Evolutionary conservation across 2,329 filamentous ascomycete genomes (phyloP).

Genomic region (Rhinocladiella mackenziei): DNA sequence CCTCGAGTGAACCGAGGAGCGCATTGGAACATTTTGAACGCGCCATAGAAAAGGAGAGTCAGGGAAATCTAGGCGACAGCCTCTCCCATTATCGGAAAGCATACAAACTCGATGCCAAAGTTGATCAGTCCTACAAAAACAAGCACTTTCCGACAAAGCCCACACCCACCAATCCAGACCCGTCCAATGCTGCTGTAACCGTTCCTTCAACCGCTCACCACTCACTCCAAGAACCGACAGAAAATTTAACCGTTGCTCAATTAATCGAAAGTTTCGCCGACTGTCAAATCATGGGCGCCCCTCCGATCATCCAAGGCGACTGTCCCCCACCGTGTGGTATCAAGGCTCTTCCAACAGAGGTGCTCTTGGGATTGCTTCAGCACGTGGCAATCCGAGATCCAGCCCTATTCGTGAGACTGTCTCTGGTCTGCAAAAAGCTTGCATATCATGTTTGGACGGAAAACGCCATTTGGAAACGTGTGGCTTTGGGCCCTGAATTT

Average conservation of each 20-base stretch:
- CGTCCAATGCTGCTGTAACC: conserved; percentile 50
- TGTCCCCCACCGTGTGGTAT: conserved; percentile 76
- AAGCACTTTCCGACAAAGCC: conserved; percentile 76
- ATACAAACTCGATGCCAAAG: conserved; percentile 77
- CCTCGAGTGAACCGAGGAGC: conserved; percentile 57
- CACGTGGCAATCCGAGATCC: conserved; percentile 73
- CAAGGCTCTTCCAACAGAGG: conserved; percentile 72
- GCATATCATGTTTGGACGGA: conserved; percentile 82
- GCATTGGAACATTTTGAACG: conserved; percentile 90
- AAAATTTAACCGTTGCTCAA: conserved; percentile 55
- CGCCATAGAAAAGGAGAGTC: conserved; percentile 81
- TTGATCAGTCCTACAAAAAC: conserved; percentile 82
- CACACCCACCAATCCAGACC: conserved; percentile 46
- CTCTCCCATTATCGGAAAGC: conserved; percentile 83
- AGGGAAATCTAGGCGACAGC: conserved; percentile 85
- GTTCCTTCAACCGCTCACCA: conserved; percentile 55
- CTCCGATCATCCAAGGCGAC: conserved; percentile 67
- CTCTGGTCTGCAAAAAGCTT: conserved; percentile 79
- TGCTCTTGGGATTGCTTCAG: conserved; percentile 72
- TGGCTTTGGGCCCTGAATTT: conserved; percentile 66
- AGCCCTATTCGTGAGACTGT: conserved; percentile 68
- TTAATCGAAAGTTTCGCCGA: conserved; percentile 72
- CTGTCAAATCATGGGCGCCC: conserved; percentile 63
- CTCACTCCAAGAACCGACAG: conserved; percentile 48
- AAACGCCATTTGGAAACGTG: conserved; percentile 76